A percentile compares a stretch with the other conserved stretches of the same genome.
Conservation (phyloP, 129 eudicot species). For the Pseudognaphalium luteoalbum region DNA sequence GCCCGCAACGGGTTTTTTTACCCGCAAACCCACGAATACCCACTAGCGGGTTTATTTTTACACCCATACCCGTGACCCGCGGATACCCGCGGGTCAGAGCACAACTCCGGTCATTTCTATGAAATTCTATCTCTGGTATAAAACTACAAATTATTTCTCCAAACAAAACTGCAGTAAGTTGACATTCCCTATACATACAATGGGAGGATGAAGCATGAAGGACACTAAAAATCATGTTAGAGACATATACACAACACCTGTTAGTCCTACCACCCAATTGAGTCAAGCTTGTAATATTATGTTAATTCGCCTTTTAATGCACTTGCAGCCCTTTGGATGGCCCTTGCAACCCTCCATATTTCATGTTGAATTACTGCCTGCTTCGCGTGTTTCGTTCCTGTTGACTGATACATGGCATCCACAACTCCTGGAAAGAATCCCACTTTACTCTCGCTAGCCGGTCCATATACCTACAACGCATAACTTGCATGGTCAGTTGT, state of each 20-base stretch:
- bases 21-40: too few species aligned
- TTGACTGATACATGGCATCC: slow-evolving; percentile 47
- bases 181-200: slow-evolving; percentile 16
- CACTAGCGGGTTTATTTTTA: too few species aligned
- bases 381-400: slow-evolving; percentile 16
- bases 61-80: too few species aligned
- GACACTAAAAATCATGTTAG: slow-evolving; percentile 25
- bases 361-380: slow-evolving; percentile 61
- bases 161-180: not conserved
- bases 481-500: not conserved
- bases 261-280: not conserved
- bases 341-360: slow-evolving; percentile 88
- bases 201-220: not conserved
- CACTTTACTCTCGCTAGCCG: slow-evolving; percentile 45
- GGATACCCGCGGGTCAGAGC: too few species aligned
- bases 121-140: too few species aligned
- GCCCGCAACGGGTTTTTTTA: too few species aligned
- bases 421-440: slow-evolving; percentile 69
- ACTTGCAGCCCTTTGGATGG: slow-evolving; percentile 76
- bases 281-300: slow-evolving; percentile 4
- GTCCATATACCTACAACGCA: slow-evolving; percentile 66
- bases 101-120: slow-evolving; percentile 1
- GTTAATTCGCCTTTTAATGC: slow-evolving; percentile 60
- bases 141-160: slow-evolving; percentile 11
- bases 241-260: slow-evolving; percentile 14